Conservation (phyloP, 192 early-diverging fungal genomes). For the Martensiomyces pterosporus region DNA sequence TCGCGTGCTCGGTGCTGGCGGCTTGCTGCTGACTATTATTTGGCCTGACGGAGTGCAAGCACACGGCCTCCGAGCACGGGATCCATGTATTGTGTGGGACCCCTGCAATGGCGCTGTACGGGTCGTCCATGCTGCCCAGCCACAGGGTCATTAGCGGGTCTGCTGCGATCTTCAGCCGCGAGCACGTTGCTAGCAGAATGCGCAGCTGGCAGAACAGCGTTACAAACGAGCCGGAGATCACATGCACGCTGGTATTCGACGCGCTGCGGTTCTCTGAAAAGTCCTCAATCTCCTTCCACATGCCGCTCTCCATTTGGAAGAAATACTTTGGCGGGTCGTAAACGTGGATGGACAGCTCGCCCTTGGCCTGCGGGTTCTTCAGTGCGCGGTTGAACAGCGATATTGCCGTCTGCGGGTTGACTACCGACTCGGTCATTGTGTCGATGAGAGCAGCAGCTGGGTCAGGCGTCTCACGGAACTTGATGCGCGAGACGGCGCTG, state of each 20-base stretch:
- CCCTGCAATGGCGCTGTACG: slow-evolving; percentile 30
- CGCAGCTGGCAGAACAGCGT: slow-evolving; percentile 44
- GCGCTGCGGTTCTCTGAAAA: slow-evolving; percentile 44
- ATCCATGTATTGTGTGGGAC: slow-evolving; percentile 35
- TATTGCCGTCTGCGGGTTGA: slow-evolving; percentile 39
- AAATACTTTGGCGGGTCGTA: slow-evolving; percentile 40
- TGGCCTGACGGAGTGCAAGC: slow-evolving; percentile 21
- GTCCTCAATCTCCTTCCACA: slow-evolving; percentile 39
- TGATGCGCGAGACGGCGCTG: slow-evolving; percentile 42
- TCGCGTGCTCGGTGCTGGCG: neutral
- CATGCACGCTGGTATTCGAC: slow-evolving; percentile 30
- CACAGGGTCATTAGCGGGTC: slow-evolving; percentile 45
- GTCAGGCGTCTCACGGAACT: slow-evolving; percentile 43
- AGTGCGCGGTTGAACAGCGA: slow-evolving; percentile 30
- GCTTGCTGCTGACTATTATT: neutral
- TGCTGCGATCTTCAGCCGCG: slow-evolving; percentile 39
- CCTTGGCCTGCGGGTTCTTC: slow-evolving; percentile 36
- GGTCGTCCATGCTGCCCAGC: slow-evolving; percentile 50
- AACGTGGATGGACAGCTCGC: slow-evolving; percentile 44
- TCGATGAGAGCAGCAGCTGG: slow-evolving; percentile 28
- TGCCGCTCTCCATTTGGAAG: slow-evolving; percentile 30
- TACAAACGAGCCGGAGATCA: slow-evolving; percentile 32
- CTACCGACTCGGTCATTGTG: slow-evolving; percentile 19
- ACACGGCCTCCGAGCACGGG: slow-evolving; percentile 29
- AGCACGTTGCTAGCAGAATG: slow-evolving; percentile 41